Percentiles rank a stretch among this genome's conserved stretches.
Evolutionary conservation across 108 stramenopile species (phyloP).

Genomic region (Pelagomonas calceolata): DNA sequence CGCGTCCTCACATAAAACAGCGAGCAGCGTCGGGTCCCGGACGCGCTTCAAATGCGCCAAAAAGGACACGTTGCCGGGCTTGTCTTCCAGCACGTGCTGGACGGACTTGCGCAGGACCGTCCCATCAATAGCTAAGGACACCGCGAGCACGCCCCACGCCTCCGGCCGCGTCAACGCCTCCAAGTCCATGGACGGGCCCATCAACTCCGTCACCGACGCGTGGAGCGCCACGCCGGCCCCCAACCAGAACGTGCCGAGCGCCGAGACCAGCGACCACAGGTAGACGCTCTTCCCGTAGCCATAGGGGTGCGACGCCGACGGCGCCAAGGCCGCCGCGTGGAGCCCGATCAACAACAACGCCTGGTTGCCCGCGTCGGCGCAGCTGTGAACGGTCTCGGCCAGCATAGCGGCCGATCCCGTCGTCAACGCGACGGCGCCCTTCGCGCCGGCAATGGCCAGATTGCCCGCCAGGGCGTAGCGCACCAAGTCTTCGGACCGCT

Average conservation of each 20-base stretch:
- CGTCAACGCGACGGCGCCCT: conserved; percentile 70
- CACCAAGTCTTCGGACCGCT: conserved; percentile 3
- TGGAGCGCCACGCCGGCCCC: conserved; percentile 84
- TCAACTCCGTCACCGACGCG: conserved; percentile 45
- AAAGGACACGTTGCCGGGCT: conserved; percentile 44
- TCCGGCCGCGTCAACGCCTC: conserved; percentile 45
- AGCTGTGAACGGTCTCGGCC: conserved; percentile 82
- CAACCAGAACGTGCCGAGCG: conserved; percentile 86
- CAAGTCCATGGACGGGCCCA: conserved; percentile 5
- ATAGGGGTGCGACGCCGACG: conserved; percentile 78
- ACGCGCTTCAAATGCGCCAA: conserved; percentile 52
- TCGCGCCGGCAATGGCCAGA: conserved; percentile 67
- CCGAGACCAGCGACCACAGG: conserved; percentile 79
- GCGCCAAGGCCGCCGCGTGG: conserved; percentile 50
- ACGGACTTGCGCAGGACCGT: conserved; percentile 69
- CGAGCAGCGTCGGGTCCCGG: conserved; percentile 86
- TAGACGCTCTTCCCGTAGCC: conserved; percentile 78
- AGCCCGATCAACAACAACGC: conserved; percentile 71
- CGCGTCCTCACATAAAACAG: conserved; percentile 87
- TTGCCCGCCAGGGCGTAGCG: conserved; percentile 70
- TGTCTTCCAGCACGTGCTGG: conserved; percentile 36
- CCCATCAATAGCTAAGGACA: conserved; percentile 74
- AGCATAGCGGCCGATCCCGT: conserved; percentile 83
- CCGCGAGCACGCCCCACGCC: conserved; percentile 70
- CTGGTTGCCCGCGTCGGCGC: conserved; percentile 90